phyloP scores from a whole-genome alignment of 2,329 filamentous ascomycete genomes.

The Ciborinia camelliae region DNA sequence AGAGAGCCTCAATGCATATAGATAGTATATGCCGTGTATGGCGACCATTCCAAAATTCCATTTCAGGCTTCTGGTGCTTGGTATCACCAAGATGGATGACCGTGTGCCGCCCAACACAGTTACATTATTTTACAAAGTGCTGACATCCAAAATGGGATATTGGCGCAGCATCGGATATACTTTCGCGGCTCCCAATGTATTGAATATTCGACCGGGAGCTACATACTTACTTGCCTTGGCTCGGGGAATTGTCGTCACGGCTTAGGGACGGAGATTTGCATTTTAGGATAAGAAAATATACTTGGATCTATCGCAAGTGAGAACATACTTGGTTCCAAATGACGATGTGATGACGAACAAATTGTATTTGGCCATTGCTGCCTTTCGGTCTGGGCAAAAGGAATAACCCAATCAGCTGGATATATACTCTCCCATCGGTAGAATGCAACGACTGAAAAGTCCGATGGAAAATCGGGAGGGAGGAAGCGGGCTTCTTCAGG shows the following conservation, averaged over 20 bases:
- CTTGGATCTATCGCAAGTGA: neutral
- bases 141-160: slow-evolving; percentile 1
- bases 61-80: neutral
- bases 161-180: slow-evolving; percentile 10
- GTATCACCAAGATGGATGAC: neutral
- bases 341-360: neutral
- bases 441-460: neutral
- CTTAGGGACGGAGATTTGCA: neutral
- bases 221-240: neutral
- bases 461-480: neutral
- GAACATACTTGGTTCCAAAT: neutral
- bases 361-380: neutral
- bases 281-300: neutral
- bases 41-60: neutral
- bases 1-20: slow-evolving; percentile 12
- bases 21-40: neutral
- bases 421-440: neutral
- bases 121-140: neutral
- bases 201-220: neutral
- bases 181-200: slow-evolving; percentile 1
- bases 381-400: neutral
- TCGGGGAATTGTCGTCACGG: neutral
- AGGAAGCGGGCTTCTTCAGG: neutral
- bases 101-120: neutral
- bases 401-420: neutral